These are phyloP conservation scores for Coemansia sp. DNA, from an alignment of 192 early-diverging fungal species.

Conservation along the genomic window DNA sequence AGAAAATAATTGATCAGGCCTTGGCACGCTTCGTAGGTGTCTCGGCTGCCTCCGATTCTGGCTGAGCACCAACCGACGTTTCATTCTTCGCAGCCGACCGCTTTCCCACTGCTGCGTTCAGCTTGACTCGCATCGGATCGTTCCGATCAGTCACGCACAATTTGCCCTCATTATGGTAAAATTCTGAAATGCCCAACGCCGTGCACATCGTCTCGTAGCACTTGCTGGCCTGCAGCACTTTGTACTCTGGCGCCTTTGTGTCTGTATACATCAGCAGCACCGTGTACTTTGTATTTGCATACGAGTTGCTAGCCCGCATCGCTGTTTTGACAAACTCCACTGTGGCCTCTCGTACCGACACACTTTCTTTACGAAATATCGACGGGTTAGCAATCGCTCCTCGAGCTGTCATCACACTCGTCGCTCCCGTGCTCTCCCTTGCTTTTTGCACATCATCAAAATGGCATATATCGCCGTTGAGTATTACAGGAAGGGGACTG, in stretches of 20 bases:
- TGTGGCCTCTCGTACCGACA: conserved; percentile 57
- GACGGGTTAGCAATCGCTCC: conserved; percentile 86
- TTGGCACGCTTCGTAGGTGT: conserved; percentile 1
- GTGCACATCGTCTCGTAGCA: conserved; percentile 59
- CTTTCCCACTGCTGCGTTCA: neutral
- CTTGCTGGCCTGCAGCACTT: conserved; percentile 52
- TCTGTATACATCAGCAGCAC: conserved; percentile 82
- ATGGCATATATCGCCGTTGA: conserved; percentile 86
- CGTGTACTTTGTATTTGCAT: conserved; percentile 88
- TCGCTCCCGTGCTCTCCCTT: conserved; percentile 60
- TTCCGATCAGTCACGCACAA: conserved; percentile 6
- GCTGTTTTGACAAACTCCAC: conserved; percentile 68
- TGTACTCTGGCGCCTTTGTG: conserved; percentile 56
- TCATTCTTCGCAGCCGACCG: neutral
- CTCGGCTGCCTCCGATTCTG: neutral
- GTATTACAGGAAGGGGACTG: conserved; percentile 77
- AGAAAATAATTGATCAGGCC: neutral
- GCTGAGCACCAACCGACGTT: neutral
- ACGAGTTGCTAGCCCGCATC: conserved; percentile 69
- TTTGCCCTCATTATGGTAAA: conserved; percentile 27
- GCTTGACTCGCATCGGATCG: conserved; percentile 5
- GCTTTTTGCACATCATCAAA: conserved; percentile 63
- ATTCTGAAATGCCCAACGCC: conserved; percentile 37
- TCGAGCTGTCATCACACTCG: conserved; percentile 88
- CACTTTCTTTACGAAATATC: conserved; percentile 73